A percentile compares a stretch with the other conserved stretches of the same genome.
Evolutionary conservation across 192 early-diverging fungal species (phyloP).

Genomic region (Entomortierella parvispora): DNA sequence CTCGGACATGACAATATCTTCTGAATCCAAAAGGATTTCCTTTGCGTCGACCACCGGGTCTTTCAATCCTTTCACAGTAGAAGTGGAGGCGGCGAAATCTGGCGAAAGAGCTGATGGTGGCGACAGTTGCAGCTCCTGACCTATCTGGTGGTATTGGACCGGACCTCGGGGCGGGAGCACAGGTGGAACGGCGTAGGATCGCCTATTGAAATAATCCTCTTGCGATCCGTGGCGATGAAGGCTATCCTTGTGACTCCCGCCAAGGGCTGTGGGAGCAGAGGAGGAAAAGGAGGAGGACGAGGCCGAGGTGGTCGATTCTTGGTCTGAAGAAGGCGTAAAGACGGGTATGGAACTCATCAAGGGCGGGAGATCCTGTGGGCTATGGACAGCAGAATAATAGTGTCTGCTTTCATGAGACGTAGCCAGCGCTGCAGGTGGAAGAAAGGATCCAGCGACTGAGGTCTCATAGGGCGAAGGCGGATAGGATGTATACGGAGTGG

Average conservation of each 20-base stretch:
- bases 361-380: slow-evolving; percentile 12
- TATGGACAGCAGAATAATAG: slow-evolving; percentile 6
- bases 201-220: slow-evolving; percentile 36
- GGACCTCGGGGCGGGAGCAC: not conserved
- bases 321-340: slow-evolving; percentile 14
- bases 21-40: not conserved
- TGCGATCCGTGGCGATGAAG: not conserved
- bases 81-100: not conserved
- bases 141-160: slow-evolving; percentile 29
- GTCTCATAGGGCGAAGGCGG: slow-evolving; percentile 43
- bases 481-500: slow-evolving; percentile 37
- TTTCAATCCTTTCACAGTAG: not conserved
- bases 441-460: not conserved
- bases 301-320: not conserved
- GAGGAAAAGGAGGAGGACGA: not conserved
- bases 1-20: not conserved
- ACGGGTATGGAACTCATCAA: slow-evolving; percentile 26
- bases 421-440: not conserved
- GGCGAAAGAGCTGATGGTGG: not conserved
- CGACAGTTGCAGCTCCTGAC: slow-evolving; percentile 13
- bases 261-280: not conserved
- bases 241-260: not conserved
- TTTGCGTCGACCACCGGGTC: not conserved
- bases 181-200: slow-evolving; percentile 1
- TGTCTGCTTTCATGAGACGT: too few relatives aligned